Base-by-base conservation (phyloP, 257 asterid species). In the Mentha longifolia region DNA sequence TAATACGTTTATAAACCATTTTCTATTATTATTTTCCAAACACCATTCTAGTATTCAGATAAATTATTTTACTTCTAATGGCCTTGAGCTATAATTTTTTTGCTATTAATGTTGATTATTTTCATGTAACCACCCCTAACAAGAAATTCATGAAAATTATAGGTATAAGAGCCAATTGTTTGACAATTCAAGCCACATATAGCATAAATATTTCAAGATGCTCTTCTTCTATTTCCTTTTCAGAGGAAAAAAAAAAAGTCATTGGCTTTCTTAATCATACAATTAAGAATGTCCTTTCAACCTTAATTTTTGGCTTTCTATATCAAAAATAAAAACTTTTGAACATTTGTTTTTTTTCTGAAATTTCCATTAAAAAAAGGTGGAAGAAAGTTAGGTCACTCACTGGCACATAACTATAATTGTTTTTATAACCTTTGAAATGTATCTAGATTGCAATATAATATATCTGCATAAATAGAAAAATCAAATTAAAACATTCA, bases 241-340 rank as follows among this genome's bases (percentile, higher is more conserved):
- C 8, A 33, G 2, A 28, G 25, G n/a, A n/a, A n/a, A n/a, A 1
- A 19, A 0, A n/a, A 25, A 17, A 8, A 25, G 42, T 22, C 49
- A 41, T 73, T 73, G 47, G 47, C 76, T 64, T 64, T 74, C 73
- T 56, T 54, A 30, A 73, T 73, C 51, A 43, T 9, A 35, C 35
- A 65, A n/a, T 59, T 59, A 59, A 66, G 7, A 57, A 35, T 63
- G 43, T 7, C 33, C 20, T 42, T 66, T 46, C 51, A 58, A 46
- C 74, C 78, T 35, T 4, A 67, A 66, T 1, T 58, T 58, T 74
- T 66, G 69, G 63, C 74, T 67, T 74, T 74, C 42, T 50, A 5
- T 20, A 3, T 52, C 20, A 52, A 52, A 52, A 52, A 52, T 20
- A 20, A 20, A 19, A 45, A 28, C 31, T 28, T 28, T 28, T 28